These are phyloP conservation scores for Paecilomyces dactylethromorphus DNA, from an alignment of 2,329 filamentous ascomycete species.

Conservation along the genomic window DNA sequence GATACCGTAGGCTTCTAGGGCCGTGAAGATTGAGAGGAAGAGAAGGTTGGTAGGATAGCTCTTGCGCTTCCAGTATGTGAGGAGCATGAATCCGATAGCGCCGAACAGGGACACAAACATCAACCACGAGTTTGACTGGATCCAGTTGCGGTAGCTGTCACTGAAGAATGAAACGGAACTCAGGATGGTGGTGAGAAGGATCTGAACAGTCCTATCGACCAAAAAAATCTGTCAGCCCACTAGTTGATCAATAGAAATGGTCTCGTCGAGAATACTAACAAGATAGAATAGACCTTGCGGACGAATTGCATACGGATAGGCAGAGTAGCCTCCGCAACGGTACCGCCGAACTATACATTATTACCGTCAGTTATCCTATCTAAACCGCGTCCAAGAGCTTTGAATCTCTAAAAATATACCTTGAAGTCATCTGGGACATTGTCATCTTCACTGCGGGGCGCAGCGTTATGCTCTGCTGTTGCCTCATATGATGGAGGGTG, in stretches of 20 bases:
- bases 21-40: conserved; percentile 85
- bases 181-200: conserved; percentile 74
- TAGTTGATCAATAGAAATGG: background rate
- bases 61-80: conserved; percentile 94
- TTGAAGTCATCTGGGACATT: conserved; percentile 98
- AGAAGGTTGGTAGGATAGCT: conserved; percentile 91
- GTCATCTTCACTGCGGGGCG: conserved; percentile 72
- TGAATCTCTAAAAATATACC: conserved; percentile 38
- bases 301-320: conserved; percentile 97
- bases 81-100: conserved; percentile 73
- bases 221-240: background rate
- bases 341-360: conserved; percentile 69
- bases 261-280: conserved; percentile 43
- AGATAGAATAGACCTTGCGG: conserved; percentile 94
- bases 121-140: conserved; percentile 74
- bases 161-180: conserved; percentile 84
- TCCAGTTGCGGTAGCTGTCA: conserved; percentile 71
- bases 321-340: conserved; percentile 85
- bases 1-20: conserved; percentile 88
- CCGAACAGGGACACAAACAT: conserved; percentile 84
- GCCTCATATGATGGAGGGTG: conserved; percentile 76
- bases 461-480: conserved; percentile 52
- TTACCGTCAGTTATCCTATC: conserved; percentile 7
- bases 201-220: conserved; percentile 66
- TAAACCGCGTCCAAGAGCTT: background rate